Base-by-base conservation (phyloP, 345 rosid species). In the Salix brachista region DNA sequence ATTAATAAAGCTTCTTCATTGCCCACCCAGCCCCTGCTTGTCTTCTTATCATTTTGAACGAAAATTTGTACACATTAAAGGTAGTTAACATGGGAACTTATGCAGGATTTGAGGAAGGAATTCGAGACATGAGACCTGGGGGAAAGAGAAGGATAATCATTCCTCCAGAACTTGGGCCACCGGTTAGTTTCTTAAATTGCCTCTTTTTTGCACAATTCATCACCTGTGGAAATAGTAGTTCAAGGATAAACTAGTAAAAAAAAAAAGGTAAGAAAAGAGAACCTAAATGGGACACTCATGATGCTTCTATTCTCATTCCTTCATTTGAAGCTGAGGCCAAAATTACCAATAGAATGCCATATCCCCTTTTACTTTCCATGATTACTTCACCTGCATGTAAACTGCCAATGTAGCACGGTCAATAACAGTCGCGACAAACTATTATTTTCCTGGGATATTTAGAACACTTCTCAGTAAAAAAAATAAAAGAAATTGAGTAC, bases 161-260 rank as follows among this genome's bases (percentile, higher is more conserved):
- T 81, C 98, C 99, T 73, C 99, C 98, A 13, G 98, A 96, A 79
- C 87, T 96, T 42, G 99, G 99, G 84, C 99, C 99, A 68, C 99
- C 98, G 66, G 99, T 93, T 23, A 82, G 98, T 89, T 73, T 78
- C 79, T 60, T 36, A 1, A 13, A 52, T 71, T 2, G 10, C 11
- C 46, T 67, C 58, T 19, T 0, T 52, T 34, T 19, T 52, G 58
- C 23, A 52, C 8, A 52, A 19, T 52, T 52, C 58, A 19, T n/a
- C n/a, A 52, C 19, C 25, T 69, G 19, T 69, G 36, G 18, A 41
- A 44, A 41, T 68, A 16, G 39, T 3, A 16, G 68, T 26, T 25
- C 5, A 19, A 36, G 42, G n/a, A 18, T 67, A 26, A 21, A 37
- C 21, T 34, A 18, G n/a, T 17, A n/a, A 9, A 34, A 1, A 18